Percentiles rank a stretch among this genome's conserved stretches.
Conservation (phyloP, 139 green algal genomes). For the Haematococcus lacustris region DNA sequence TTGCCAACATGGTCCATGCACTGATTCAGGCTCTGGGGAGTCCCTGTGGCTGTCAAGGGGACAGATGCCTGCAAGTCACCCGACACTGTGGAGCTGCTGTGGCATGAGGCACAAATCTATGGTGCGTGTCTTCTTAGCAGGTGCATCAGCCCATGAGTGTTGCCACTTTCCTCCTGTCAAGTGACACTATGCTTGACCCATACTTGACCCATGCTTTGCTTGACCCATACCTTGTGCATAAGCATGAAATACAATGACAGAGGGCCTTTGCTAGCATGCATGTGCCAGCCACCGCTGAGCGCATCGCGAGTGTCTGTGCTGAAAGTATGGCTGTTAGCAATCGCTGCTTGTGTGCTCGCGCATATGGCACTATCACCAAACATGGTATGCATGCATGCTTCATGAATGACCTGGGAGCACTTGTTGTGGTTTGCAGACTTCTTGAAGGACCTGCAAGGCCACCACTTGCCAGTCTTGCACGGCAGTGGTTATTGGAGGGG, state of each 20-base stretch:
- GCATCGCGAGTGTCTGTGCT: not conserved
- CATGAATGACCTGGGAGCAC: not conserved
- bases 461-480: not conserved
- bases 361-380: not conserved
- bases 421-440: constrained; percentile 1
- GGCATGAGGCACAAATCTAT: not conserved
- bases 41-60: not conserved
- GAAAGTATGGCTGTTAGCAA: not conserved
- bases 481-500: not conserved
- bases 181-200: not conserved
- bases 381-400: not conserved
- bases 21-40: not conserved
- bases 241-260: not conserved
- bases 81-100: not conserved
- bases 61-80: not conserved
- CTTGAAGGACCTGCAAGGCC: not conserved
- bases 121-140: not conserved
- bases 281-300: not conserved
- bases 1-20: not conserved
- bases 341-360: not conserved
- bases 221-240: not conserved
- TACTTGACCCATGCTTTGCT: too few relatives aligned
- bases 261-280: not conserved
- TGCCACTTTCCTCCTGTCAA: not conserved
- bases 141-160: not conserved